Percentiles rank a stretch among this genome's conserved stretches.
Evolutionary conservation across 495 filamentous ascomycete genomes (phyloP).

Genomic region (Aspergillus ostianus): DNA sequence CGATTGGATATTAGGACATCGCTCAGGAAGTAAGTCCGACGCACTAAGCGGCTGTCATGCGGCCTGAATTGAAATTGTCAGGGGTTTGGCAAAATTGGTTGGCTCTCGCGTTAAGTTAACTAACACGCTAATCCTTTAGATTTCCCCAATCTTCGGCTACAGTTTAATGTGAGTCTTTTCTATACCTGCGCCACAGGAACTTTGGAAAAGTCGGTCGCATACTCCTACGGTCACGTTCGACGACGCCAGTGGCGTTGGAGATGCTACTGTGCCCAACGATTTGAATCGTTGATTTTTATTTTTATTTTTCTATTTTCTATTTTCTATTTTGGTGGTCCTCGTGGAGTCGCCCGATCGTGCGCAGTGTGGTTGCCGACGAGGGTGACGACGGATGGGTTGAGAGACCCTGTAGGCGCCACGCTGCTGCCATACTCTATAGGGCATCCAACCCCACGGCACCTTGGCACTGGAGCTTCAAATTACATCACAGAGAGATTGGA

Average conservation of each 20-base stretch:
- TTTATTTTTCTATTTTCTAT: slow-evolving; percentile 10
- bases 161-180: slow-evolving; percentile 40
- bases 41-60: slow-evolving; percentile 34
- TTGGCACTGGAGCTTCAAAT: slow-evolving; percentile 21
- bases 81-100: slow-evolving; percentile 40
- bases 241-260: slow-evolving; percentile 10
- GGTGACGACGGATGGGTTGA: neutral
- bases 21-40: slow-evolving; percentile 43
- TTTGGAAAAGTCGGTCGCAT: slow-evolving; percentile 31
- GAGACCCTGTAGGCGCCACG: neutral
- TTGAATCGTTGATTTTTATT: neutral
- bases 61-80: slow-evolving; percentile 30
- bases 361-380: neutral
- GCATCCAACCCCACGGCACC: slow-evolving; percentile 18
- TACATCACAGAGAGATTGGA: slow-evolving; percentile 4
- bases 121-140: slow-evolving; percentile 43
- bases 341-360: too few relatives aligned
- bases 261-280: slow-evolving; percentile 6
- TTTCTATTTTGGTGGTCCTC: neutral
- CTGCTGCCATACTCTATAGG: neutral
- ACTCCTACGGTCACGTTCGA: slow-evolving; percentile 37
- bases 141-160: slow-evolving; percentile 48
- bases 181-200: slow-evolving; percentile 29
- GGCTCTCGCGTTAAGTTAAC: slow-evolving; percentile 41
- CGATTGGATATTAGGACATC: slow-evolving; percentile 51